These are phyloP conservation scores for Ziziphus jujuba DNA, from an alignment of 306 rosid species.

Conservation along the genomic window DNA sequence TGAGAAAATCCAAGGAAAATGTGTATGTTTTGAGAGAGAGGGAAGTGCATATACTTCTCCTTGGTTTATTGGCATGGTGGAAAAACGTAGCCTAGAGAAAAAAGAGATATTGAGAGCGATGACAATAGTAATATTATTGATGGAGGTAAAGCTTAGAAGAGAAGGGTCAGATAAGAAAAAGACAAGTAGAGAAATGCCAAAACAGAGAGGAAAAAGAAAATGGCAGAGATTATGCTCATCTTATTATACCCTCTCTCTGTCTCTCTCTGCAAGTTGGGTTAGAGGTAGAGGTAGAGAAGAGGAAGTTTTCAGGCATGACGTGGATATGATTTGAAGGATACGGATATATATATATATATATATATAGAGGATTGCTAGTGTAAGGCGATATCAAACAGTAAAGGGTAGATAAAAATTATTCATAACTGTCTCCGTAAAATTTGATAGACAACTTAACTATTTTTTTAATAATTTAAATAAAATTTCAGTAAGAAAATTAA, in stretches of 20 bases:
- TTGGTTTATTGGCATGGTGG: no score
- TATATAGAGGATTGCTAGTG: no score
- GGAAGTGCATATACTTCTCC: no score
- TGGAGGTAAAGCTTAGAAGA: neutral
- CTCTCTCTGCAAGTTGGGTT: constrained; percentile 26
- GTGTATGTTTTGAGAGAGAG: no score
- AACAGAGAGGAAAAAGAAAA: constrained; percentile 22
- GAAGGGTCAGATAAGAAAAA: constrained; percentile 21
- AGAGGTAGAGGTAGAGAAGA: neutral
- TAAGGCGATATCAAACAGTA: no score
- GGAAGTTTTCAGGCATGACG: constrained; percentile 20
- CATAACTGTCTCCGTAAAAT: no score
- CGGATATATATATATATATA: neutral
- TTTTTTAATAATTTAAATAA: no score
- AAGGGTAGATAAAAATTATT: no score
- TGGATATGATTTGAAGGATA: constrained; percentile 21
- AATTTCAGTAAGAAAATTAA: constrained; percentile 2
- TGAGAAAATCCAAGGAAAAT: no score
- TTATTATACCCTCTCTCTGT: neutral
- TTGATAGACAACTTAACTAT: no score
- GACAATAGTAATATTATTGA: neutral
- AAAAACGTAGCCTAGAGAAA: neutral
- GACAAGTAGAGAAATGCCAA: constrained; percentile 28
- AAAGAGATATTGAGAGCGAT: neutral
- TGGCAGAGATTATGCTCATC: constrained; percentile 28